A percentile compares a stretch with the other conserved stretches of the same genome.
phyloP scores from a whole-genome alignment of 306 rosid species.

The Fragaria iinumae region DNA sequence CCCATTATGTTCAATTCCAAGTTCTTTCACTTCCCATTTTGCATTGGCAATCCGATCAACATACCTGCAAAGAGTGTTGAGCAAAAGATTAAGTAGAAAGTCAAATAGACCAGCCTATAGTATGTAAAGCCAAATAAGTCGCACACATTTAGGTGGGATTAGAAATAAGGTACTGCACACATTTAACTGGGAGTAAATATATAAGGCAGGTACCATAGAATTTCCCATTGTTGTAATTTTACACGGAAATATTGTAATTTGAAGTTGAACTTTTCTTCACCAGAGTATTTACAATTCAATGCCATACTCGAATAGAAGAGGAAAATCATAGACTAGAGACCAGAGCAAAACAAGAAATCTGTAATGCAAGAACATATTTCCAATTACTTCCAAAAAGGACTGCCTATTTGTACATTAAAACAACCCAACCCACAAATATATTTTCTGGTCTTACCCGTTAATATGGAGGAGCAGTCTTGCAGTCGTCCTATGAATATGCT shows the following conservation, averaged over 20 bases:
- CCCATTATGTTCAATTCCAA: conserved; percentile 98
- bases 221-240: background rate
- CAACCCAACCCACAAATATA: conserved; percentile 2
- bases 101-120: background rate
- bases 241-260: background rate
- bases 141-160: background rate
- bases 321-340: background rate
- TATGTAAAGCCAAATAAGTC: background rate
- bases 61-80: conserved; percentile 53
- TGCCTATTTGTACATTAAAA: background rate
- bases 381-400: background rate
- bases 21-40: conserved; percentile 96
- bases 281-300: background rate
- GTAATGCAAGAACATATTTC: background rate
- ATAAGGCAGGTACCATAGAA: background rate
- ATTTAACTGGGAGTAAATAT: background rate
- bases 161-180: background rate
- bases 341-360: background rate
- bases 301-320: background rate
- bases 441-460: conserved; percentile 65
- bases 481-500: conserved; percentile 82
- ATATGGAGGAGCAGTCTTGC: conserved; percentile 80
- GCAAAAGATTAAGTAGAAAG: background rate
- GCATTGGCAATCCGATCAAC: conserved; percentile 86
- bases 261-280: background rate